Conservation (phyloP, 164 flowering plant genomes). For the Magnolia officinalis region DNA sequence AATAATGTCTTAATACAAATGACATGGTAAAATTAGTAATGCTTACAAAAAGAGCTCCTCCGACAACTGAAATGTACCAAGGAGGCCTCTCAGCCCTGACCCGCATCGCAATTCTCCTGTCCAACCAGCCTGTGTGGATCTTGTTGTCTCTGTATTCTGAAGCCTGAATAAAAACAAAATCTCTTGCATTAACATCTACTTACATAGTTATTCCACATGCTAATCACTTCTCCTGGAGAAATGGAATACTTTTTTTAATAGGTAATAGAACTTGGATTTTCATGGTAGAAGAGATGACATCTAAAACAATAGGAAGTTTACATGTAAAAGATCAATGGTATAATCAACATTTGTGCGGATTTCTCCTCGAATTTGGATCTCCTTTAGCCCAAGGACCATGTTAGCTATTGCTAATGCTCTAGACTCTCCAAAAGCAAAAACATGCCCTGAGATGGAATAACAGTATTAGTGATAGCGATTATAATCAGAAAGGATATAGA, state of each 20-base stretch:
- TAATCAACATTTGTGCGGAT: conserved; percentile 97
- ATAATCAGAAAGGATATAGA: background rate
- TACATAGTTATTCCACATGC: background rate
- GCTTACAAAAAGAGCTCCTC: conserved; percentile 95
- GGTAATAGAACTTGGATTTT: background rate
- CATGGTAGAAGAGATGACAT: background rate
- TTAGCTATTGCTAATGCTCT: conserved; percentile 94
- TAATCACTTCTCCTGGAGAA: background rate
- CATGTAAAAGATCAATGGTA: conserved; percentile 94
- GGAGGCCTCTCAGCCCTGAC: conserved; percentile 99
- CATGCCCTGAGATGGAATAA: conserved; percentile 64
- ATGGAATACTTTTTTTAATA: too few species aligned
- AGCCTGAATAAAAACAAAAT: conserved; percentile 46
- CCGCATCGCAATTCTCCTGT: conserved; percentile 99
- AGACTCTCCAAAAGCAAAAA: conserved; percentile 98
- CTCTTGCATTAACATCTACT: background rate
- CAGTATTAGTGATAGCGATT: background rate
- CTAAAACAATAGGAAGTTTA: conserved; percentile 30
- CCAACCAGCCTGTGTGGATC: conserved; percentile 99
- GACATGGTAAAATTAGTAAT: conserved; percentile 1
- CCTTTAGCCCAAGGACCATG: conserved; percentile 98
- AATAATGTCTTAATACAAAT: background rate
- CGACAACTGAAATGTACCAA: conserved; percentile 99
- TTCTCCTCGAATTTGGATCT: conserved; percentile 98
- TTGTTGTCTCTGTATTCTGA: conserved; percentile 87